Percentiles rank a stretch among this genome's conserved stretches.
These are phyloP conservation scores for Geosmithia morbida DNA, from an alignment of 2,329 filamentous ascomycete genomes.

Conservation along the genomic window DNA sequence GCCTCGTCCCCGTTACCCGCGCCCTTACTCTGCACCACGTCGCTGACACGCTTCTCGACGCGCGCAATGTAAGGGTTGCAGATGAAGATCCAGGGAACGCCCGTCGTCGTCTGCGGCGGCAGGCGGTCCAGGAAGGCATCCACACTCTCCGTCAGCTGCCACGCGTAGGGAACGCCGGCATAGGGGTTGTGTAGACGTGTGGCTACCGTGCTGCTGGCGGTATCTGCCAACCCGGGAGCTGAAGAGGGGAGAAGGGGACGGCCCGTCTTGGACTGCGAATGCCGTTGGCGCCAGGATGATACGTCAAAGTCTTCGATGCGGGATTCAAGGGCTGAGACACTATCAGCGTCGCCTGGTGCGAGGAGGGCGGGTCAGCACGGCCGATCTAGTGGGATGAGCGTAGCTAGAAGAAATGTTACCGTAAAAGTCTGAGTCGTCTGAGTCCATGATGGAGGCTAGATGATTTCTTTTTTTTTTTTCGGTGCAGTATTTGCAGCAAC, in stretches of 20 bases:
- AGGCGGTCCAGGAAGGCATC: conserved; percentile 53
- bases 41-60: conserved; percentile 15
- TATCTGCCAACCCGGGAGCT: conserved; percentile 3
- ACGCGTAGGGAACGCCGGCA: conserved; percentile 36
- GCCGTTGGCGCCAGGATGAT: conserved; percentile 23
- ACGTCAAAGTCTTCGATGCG: conserved; percentile 35
- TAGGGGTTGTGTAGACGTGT: conserved; percentile 42
- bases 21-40: conserved; percentile 16
- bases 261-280: conserved; percentile 10
- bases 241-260: conserved; percentile 9
- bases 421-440: conserved; percentile 41
- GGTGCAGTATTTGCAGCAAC: background rate
- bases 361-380: too few species aligned
- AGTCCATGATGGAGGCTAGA: conserved; percentile 17
- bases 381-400: too few species aligned
- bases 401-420: conserved; percentile 23
- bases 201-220: too few species aligned
- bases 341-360: conserved; percentile 42
- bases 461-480: background rate
- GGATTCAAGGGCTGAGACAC: conserved; percentile 29
- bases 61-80: conserved; percentile 43
- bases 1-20: conserved; percentile 34
- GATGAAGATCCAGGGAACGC: conserved; percentile 55
- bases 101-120: conserved; percentile 47
- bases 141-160: conserved; percentile 50